phyloP scores from a whole-genome alignment of 352 stramenopile genomes.

The Phytophthora agathidicida region DNA sequence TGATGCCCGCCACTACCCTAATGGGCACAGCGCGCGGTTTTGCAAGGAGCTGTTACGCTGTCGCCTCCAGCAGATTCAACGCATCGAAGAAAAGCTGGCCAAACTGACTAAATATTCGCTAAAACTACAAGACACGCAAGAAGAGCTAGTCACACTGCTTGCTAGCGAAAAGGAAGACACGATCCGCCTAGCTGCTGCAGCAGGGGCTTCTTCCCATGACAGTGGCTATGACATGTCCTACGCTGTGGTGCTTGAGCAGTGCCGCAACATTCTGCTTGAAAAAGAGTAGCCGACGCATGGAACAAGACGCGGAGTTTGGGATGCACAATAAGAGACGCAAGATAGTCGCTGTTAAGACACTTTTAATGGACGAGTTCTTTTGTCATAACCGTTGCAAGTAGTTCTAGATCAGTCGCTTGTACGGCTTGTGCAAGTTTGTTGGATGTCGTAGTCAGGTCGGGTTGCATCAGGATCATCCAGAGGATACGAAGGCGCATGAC shows the following conservation, averaged over 20 bases:
- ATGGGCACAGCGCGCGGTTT: background rate
- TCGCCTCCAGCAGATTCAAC: background rate
- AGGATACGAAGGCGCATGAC: constrained; percentile 4
- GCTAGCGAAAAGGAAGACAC: background rate
- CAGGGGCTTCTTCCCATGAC: background rate
- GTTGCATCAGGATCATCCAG: constrained; percentile 4
- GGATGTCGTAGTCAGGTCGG: constrained; percentile 2
- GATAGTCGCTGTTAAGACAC: no score
- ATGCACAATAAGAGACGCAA: background rate
- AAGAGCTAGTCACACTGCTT: background rate
- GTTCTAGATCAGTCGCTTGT: constrained; percentile 1
- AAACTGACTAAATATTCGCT: constrained; percentile 1
- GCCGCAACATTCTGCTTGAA: constrained; percentile 7
- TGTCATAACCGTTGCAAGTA: constrained; percentile 1
- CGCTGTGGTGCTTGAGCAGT: background rate
- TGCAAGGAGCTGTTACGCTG: constrained; percentile 9
- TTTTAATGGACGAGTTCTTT: background rate
- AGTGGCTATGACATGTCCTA: background rate
- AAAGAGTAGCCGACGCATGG: background rate
- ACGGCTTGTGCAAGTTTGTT: background rate
- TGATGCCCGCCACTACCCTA: no score
- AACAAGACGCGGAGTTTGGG: background rate
- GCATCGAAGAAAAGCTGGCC: background rate
- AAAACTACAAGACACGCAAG: background rate
- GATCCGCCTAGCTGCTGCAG: background rate